Evolutionary conservation across 2,329 filamentous ascomycete species (phyloP), one percentile per base, ranked within the genome.

Genomic region (Tolypocladium ovalisporum): DNA sequence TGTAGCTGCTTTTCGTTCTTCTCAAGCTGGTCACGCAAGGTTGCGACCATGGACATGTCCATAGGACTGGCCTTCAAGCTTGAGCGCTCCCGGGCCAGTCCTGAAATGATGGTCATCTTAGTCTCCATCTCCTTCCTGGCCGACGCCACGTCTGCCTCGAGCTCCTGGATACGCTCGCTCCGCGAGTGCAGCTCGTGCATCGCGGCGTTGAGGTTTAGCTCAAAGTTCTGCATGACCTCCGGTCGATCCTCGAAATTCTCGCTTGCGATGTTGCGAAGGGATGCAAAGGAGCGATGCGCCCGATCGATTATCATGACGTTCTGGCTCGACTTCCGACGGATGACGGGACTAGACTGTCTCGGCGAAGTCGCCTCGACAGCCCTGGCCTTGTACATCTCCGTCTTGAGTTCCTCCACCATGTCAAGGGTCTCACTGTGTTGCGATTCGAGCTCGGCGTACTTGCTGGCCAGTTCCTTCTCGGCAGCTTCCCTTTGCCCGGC

Each of bases 71-170:
- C 82, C 69, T 93, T 90, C 74, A 97, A 80, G 73, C 91, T 97
- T 3, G 90, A 93, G 59, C 95, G 82, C 72, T 99, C 95, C 56
- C 94, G 87, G 4, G 94, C 96, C 61, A 99, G 79, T 8, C 94
- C 94, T 35, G 90, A 90, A 64, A 99, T 97, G 68, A 99, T 92
- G 35, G 90, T 89, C 78, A 93, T 91, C 81, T 99, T 99, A 61
- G 83, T 86, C 68, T 99, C 94, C 87, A 97, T 96, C 71, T 99
- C 94, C 76, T 91, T 96, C 76, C 90, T 94, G 27, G 91, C 84
- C 4, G 84, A 86, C 32, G 85, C 78, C 57, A 97, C 83, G 64
- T 96, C 93, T 7, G 85, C 85, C 71, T 99, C 94, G 17, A 99
- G 79, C 65, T 92, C 86, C 67, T 95, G 89, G 56, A 97, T 92